Evolutionary conservation across 192 early-diverging fungal genomes (phyloP), one percentile per base, ranked within the genome.

Genomic region (Backusella tarrabulga): DNA sequence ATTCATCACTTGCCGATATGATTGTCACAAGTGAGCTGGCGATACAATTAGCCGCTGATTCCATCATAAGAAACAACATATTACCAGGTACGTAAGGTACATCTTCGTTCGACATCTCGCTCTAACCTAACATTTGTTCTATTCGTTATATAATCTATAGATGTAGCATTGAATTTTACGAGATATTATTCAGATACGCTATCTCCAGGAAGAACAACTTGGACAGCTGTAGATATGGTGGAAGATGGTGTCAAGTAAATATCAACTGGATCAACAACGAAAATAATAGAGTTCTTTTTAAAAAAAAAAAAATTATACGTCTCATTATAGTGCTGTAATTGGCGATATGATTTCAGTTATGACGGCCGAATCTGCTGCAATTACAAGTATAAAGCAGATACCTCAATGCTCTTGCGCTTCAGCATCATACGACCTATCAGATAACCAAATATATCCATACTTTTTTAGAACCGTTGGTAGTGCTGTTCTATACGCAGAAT

Each of bases 381-480:
- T 81, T 34, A 81, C 76, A 38, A 34, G 76, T 36, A 15, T 70
- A 36, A 35, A 40, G 34, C 26, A 71, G 6, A 68, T 81, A 44
- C 80, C 80, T 14, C 80, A 81, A 60, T 81, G 80, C 40, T 81
- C 80, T 15, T 46, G n/a, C 14, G 66, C 52, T n/a, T 66, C 76
- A 9, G 23, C 35, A 14, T 77, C 72, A 7, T 35, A 72, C 12
- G 26, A 70, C 0, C 35, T 75, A 56, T 81, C 76, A 26, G 44
- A 81, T 29, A 81, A 81, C 32, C 21, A 50, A 11, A 29, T 41
- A 21, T 81, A 70, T 35, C 80, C 80, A 3, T 81, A 81, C 29
- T 77, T 81, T 63, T 81, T 81, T 60, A 72, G 80, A 42, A 77
- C 76, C 1, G 23, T 76, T 8, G 44, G 36, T 8, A 77, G 50